A percentile compares a stretch with the other conserved stretches of the same genome.
Evolutionary conservation across 2,329 filamentous ascomycete genomes (phyloP).

Genomic region (Fusarium poae): DNA sequence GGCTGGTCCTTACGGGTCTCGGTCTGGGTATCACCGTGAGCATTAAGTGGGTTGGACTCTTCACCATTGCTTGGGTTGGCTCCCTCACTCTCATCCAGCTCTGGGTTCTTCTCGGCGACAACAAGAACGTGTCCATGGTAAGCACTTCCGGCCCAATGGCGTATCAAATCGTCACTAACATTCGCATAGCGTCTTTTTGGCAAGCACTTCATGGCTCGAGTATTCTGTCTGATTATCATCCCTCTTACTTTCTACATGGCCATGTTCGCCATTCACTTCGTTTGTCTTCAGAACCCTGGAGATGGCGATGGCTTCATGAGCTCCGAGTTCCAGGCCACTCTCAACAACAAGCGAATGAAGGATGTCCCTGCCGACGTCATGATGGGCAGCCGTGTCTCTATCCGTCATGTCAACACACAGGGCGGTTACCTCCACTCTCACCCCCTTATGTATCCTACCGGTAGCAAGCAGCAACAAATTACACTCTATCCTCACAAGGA

Average conservation of each 20-base stretch:
- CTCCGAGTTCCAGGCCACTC: slow-evolving; percentile 96
- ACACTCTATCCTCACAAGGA: slow-evolving; percentile 99
- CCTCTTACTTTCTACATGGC: slow-evolving; percentile 91
- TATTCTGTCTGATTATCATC: slow-evolving; percentile 92
- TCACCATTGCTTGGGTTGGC: slow-evolving; percentile 98
- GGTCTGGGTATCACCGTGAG: slow-evolving; percentile 90
- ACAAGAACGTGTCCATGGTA: slow-evolving; percentile 83
- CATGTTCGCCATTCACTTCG: slow-evolving; percentile 98
- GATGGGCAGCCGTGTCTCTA: slow-evolving; percentile 84
- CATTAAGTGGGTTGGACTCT: slow-evolving; percentile 98
- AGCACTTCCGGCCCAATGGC: slow-evolving; percentile 42
- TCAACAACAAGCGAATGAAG: slow-evolving; percentile 97
- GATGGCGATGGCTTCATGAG: slow-evolving; percentile 99
- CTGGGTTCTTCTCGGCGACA: slow-evolving; percentile 94
- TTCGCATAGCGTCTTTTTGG: slow-evolving; percentile 76
- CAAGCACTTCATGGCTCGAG: slow-evolving; percentile 93
- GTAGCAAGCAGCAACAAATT: slow-evolving; percentile 98
- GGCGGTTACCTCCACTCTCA: slow-evolving; percentile 98
- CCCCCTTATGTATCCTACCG: slow-evolving; percentile 95
- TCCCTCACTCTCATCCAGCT: slow-evolving; percentile 90
- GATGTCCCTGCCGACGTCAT: slow-evolving; percentile 93
- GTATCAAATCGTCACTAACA: slow-evolving; percentile 28
- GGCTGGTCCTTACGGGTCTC: slow-evolving; percentile 88
- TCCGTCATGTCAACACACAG: slow-evolving; percentile 97
- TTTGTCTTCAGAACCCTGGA: slow-evolving; percentile 92